Base-by-base conservation (phyloP, 495 filamentous ascomycete species). In the Podospora tetraspora region DNA sequence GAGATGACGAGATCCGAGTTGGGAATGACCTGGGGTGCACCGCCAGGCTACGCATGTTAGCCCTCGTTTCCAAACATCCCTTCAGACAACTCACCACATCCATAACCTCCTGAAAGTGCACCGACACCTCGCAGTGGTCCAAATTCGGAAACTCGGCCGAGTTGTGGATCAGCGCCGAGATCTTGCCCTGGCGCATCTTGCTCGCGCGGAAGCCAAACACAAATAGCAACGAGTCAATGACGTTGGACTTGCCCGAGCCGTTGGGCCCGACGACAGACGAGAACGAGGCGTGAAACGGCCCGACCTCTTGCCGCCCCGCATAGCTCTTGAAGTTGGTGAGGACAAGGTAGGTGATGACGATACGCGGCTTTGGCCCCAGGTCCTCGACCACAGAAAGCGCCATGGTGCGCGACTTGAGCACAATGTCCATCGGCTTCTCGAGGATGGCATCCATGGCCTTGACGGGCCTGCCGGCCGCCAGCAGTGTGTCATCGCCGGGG, bases 151-250 rank as follows among this genome's bases (percentile, higher is more conserved):
- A 88, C 52, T 89, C 85, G 2, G 93, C 93, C 37, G 94, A 97
- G 77, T 97, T 98, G 76, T 99, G 95, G 67, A 99, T 98, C 69
- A 99, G 79, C 22, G 95, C 95, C 3, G 95, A 98, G 56, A 99
- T 94, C 81, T 99, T 99, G 74, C 95, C 96, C 78, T 99, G 95
- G 74, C 95, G 85, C 95, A 99, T 99, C 81, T 99, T 99, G 83
- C 94, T 98, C 25, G 95, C 95, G 62, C 95, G 89, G 81, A 99
- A 99, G 57, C 95, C 95, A 72, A 99, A 99, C 24, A 99, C 95
- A 74, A 99, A 99, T 3, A 99, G 88, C 52, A 99, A 81, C 9
- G 95, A 97, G 79, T 99, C 95, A 77, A 99, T 99, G 61, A 99
- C 95, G 74, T 99, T 99, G 6, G 95, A 98, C 78, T 99, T 99